phyloP scores from a whole-genome alignment of 495 filamentous ascomycete species.

The Pyrenopolyporus hunteri region DNA sequence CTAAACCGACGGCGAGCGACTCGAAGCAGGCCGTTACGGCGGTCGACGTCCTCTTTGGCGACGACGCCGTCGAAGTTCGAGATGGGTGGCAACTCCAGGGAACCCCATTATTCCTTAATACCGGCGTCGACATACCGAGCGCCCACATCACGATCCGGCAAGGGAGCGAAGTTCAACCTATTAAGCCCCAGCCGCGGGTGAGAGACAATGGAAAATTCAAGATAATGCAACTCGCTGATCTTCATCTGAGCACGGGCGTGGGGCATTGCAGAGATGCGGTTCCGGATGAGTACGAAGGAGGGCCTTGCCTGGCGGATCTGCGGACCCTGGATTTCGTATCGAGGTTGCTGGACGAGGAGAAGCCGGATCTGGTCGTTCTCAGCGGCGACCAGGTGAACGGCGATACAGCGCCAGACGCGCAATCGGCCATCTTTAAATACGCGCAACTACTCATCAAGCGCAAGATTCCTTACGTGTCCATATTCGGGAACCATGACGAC shows the following conservation, averaged over 20 bases:
- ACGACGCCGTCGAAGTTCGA: conserved; percentile 90
- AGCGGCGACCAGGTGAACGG: conserved; percentile 96
- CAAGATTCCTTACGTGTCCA: conserved; percentile 89
- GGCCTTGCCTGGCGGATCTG: conserved; percentile 86
- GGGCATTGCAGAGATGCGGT: conserved; percentile 84
- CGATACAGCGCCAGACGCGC: conserved; percentile 88
- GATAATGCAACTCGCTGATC: conserved; percentile 91
- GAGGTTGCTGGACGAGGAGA: conserved; percentile 83
- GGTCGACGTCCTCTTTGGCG: conserved; percentile 89
- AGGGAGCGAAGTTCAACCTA: conserved; percentile 63
- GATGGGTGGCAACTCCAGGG: conserved; percentile 79
- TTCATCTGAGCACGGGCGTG: conserved; percentile 89
- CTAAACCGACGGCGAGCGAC: conserved; percentile 77
- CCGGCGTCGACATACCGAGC: conserved; percentile 63
- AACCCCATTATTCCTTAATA: conserved; percentile 70
- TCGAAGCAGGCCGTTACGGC: conserved; percentile 78
- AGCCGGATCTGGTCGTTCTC: conserved; percentile 87
- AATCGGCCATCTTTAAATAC: conserved; percentile 90
- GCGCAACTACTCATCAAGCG: conserved; percentile 84
- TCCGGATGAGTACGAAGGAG: conserved; percentile 71
- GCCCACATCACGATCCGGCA: conserved; percentile 77
- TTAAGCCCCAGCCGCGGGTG: conserved; percentile 75
- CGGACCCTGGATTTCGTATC: conserved; percentile 89
- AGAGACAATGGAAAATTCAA: conserved; percentile 93
- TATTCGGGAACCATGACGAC: conserved; percentile 98